phyloP scores from a whole-genome alignment of 2,329 filamentous ascomycete species.

The Boeremia exigua region DNA sequence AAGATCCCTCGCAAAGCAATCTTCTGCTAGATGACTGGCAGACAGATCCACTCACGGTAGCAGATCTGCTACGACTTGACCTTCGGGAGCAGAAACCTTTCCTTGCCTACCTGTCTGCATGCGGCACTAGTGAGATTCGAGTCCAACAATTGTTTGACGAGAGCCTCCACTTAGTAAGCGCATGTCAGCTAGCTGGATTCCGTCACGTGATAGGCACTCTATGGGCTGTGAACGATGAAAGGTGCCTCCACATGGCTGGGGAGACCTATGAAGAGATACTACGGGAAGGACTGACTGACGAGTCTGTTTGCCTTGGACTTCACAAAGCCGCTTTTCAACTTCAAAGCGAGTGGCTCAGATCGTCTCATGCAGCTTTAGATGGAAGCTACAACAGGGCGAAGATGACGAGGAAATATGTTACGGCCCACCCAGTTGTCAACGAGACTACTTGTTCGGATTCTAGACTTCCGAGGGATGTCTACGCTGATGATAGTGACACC shows the following conservation, averaged over 20 bases:
- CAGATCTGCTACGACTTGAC: background rate
- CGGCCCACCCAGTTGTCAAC: too few species aligned
- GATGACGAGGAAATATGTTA: too few species aligned
- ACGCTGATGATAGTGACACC: too few species aligned
- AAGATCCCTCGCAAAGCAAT: slow-evolving; percentile 41
- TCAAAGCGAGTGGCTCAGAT: too few species aligned
- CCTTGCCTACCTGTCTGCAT: background rate
- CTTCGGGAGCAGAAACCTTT: background rate
- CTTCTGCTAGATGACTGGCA: slow-evolving; percentile 29
- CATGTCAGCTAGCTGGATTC: slow-evolving; percentile 42
- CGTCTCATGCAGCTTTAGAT: too few species aligned
- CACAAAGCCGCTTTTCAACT: slow-evolving; percentile 15
- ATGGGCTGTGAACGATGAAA: slow-evolving; percentile 48
- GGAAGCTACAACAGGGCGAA: too few species aligned
- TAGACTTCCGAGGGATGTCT: too few species aligned
- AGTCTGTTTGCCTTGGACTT: slow-evolving; percentile 8
- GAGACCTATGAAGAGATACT: slow-evolving; percentile 29
- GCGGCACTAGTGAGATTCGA: background rate
- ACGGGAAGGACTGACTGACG: slow-evolving; percentile 11
- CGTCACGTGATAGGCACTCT: slow-evolving; percentile 50
- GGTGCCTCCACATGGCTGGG: slow-evolving; percentile 41
- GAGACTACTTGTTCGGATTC: too few species aligned
- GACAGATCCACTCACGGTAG: background rate
- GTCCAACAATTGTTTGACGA: slow-evolving; percentile 45
- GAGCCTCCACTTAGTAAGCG: slow-evolving; percentile 47